Evolutionary conservation across 1,139 yeast species (phyloP).

Genomic region (Pichia sp.): DNA sequence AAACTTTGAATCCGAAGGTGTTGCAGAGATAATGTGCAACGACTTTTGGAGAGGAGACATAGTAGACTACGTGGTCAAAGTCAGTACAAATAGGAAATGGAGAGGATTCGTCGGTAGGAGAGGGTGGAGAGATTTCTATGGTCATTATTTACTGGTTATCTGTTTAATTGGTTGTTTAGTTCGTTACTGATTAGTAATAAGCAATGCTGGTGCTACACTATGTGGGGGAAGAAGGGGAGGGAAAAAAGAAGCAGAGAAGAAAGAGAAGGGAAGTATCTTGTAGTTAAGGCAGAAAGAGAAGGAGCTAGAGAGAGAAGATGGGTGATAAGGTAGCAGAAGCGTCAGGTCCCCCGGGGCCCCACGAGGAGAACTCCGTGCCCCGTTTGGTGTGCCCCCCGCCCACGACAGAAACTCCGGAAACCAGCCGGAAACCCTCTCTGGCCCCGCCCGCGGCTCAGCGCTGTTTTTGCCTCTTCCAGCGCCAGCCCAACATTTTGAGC

Average conservation of each 20-base stretch:
- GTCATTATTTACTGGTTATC: no score
- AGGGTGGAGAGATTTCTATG: constrained; percentile 5
- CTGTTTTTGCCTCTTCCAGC: no score
- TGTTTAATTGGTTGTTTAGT: no score
- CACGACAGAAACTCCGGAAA: not conserved
- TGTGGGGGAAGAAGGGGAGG: no score
- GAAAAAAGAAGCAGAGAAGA: no score
- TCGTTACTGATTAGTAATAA: no score
- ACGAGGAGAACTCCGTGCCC: not conserved
- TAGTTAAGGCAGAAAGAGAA: not conserved
- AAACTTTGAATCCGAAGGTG: constrained; percentile 59
- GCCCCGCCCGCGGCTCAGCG: no score
- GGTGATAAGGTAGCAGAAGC: no score
- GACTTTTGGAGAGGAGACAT: constrained; percentile 66
- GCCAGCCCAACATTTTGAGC: no score
- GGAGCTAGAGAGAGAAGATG: not conserved
- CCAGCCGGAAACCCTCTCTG: not conserved
- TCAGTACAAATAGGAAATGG: constrained; percentile 17
- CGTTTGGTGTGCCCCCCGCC: not conserved
- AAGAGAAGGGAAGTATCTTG: no score
- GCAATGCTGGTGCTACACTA: no score
- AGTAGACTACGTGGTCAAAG: constrained; percentile 57
- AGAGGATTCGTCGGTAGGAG: no score
- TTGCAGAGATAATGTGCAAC: constrained; percentile 54
- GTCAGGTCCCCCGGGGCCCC: not conserved